Evolutionary conservation across 1,139 yeast genomes (phyloP), one percentile per base, ranked within the genome.

Genomic region (Suhomyces yuchorum): DNA sequence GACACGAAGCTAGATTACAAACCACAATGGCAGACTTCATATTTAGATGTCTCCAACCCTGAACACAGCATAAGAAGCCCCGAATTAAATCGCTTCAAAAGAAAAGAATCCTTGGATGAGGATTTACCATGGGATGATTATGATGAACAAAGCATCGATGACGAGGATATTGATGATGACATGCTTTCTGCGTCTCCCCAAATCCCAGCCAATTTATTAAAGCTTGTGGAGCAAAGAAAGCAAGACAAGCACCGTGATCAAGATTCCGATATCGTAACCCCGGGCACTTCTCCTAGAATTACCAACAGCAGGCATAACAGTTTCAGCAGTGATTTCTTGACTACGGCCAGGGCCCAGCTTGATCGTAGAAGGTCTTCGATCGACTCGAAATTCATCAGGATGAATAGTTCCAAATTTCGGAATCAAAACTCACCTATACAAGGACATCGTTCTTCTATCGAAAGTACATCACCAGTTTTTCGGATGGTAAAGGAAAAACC

Each of bases 181-280:
- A 60, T 81, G 32, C 63, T 82, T 23, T 79, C 85, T 0, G 84
- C 82, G 1, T 82, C 87, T 3, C 89, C 89, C 0, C 87, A 84
- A 56, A 83, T 84, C 3, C 89, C 89, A 0, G 81, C 80, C 37
- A 80, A 81, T 44, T 65, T 84, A 22, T 61, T 84, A 44, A 75
- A 78, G 54, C 65, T 82, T 52, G 87, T 78, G 11, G 87, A 83
- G 55, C 68, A 70, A 56, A 62, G 82, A 37, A 80, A 77, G 55
- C 73, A 68, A 48, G 68, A 66, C 59, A 70, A 58, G 43, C 48
- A 52, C 7, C 46, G 56, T 34, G 53, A 52, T 20, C 51, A 58
- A 15, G 58, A 54, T 17, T 47, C 52, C 4, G 58, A 54, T 26
- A 53, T 51, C 34, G 46, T 58, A 3, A 67, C 73, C 1, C 39